phyloP scores from a whole-genome alignment of 805 yeast species.

The Komagataella phaffii region DNA sequence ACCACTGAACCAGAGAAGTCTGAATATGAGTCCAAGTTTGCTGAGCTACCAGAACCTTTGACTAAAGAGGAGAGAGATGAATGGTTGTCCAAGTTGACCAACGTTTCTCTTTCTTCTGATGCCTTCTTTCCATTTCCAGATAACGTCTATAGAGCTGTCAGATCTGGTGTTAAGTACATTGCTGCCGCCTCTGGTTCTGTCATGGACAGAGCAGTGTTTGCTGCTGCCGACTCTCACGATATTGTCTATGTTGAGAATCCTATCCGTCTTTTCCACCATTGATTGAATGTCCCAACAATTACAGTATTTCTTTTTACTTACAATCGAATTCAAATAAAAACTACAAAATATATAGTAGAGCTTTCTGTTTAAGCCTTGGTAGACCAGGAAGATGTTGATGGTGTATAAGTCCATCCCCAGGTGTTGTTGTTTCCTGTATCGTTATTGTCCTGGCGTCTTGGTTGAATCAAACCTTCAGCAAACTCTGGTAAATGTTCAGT shows the following conservation, averaged over 20 bases:
- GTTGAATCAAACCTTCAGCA: conserved; percentile 71
- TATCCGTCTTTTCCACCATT: conserved; percentile 96
- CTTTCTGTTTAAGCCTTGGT: conserved; percentile 26
- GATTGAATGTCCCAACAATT: conserved; percentile 8
- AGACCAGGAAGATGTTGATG: conserved; percentile 30
- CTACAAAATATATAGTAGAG: conserved; percentile 2
- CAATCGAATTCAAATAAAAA: not conserved
- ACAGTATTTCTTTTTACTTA: not conserved
- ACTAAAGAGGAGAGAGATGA: conserved; percentile 73
- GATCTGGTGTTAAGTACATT: conserved; percentile 90
- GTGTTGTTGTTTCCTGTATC: conserved; percentile 56
- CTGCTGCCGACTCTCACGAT: conserved; percentile 85
- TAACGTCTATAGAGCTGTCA: conserved; percentile 93
- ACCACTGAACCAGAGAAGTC: conserved; percentile 81
- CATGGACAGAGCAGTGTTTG: conserved; percentile 92
- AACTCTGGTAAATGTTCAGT: conserved; percentile 15
- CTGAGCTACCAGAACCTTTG: conserved; percentile 69
- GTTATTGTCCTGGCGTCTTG: conserved; percentile 67
- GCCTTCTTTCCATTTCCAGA: conserved; percentile 99
- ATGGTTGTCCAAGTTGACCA: conserved; percentile 69
- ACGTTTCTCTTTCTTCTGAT: conserved; percentile 90
- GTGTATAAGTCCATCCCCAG: conserved; percentile 33
- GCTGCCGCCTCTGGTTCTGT: conserved; percentile 98
- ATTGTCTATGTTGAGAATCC: conserved; percentile 94
- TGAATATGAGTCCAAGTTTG: conserved; percentile 87